Conservation (phyloP, 345 rosid genomes). For the Crucihimalaya himalaica region DNA sequence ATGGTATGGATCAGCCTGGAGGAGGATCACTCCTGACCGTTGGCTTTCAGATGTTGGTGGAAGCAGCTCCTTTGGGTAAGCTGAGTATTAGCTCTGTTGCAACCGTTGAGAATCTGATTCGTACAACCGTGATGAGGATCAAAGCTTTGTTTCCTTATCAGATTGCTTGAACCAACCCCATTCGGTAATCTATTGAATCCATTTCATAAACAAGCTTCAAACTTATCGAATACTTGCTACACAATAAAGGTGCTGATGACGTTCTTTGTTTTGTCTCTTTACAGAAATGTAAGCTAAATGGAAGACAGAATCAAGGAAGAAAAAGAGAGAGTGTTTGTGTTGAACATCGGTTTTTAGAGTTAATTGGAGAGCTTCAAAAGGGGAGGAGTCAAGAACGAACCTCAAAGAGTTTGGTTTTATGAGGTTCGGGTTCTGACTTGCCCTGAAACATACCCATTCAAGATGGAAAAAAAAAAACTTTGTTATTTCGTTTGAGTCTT, state of each 20-base stretch:
- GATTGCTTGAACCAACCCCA: constrained; percentile 34
- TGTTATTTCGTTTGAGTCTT: background rate
- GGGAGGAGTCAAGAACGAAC: constrained; percentile 87
- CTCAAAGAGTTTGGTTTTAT: constrained; percentile 34
- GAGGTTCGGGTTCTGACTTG: constrained; percentile 90
- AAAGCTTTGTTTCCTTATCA: constrained; percentile 53
- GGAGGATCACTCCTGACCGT: constrained; percentile 78
- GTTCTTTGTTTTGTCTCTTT: background rate
- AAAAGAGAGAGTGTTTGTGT: background rate
- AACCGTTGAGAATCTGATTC: constrained; percentile 73
- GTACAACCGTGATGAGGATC: constrained; percentile 70
- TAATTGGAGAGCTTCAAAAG: constrained; percentile 32
- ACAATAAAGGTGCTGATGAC: background rate
- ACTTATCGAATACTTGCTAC: background rate
- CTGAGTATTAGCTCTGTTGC: constrained; percentile 80
- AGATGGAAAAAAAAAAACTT: background rate
- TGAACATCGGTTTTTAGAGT: background rate
- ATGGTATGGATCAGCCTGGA: constrained; percentile 31
- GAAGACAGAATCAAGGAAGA: constrained; percentile 17
- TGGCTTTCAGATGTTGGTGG: constrained; percentile 80
- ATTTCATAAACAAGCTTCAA: background rate
- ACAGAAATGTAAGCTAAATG: constrained; percentile 39
- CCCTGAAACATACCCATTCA: background rate
- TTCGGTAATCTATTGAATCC: constrained; percentile 16
- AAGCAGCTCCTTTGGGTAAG: constrained; percentile 52